Conservation (phyloP, 1,284 basidiomycete species). For the Naganishia albida region DNA sequence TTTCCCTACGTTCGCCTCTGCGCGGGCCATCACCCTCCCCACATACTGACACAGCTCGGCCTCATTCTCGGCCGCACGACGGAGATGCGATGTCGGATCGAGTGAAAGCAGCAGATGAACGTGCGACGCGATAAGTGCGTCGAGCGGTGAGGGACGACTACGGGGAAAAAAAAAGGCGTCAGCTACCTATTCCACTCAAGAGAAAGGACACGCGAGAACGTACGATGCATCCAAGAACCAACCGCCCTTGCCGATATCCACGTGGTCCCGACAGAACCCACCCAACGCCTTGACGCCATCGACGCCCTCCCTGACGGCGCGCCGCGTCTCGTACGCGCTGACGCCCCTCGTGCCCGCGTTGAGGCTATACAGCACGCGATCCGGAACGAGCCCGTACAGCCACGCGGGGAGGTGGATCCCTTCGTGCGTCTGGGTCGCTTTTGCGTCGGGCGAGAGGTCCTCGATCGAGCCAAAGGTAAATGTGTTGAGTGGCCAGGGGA, state of each 20-base stretch:
- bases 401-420: slow-evolving; percentile 12
- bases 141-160: slow-evolving; percentile 46
- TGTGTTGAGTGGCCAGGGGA: slow-evolving; percentile 22
- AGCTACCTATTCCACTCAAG: background rate
- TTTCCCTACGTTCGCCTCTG: background rate
- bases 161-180: no score
- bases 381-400: slow-evolving; percentile 5
- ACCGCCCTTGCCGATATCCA: slow-evolving; percentile 1
- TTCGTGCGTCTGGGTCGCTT: background rate
- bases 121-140: slow-evolving; percentile 51
- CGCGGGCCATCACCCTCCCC: slow-evolving; percentile 34
- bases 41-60: slow-evolving; percentile 40
- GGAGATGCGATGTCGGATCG: slow-evolving; percentile 35
- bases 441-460: slow-evolving; percentile 7
- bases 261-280: slow-evolving; percentile 25
- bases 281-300: slow-evolving; percentile 28
- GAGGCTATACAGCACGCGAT: slow-evolving; percentile 7
- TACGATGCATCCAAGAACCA: slow-evolving; percentile 34
- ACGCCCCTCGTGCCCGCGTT: slow-evolving; percentile 19
- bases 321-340: slow-evolving; percentile 12
- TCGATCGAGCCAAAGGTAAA: slow-evolving; percentile 23
- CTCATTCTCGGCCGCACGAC: slow-evolving; percentile 35
- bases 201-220: background rate
- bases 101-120: slow-evolving; percentile 44
- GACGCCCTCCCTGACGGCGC: slow-evolving; percentile 24